Evolutionary conservation across 148 eudicot species (phyloP).

Genomic region (Rhododendron ovatum): DNA sequence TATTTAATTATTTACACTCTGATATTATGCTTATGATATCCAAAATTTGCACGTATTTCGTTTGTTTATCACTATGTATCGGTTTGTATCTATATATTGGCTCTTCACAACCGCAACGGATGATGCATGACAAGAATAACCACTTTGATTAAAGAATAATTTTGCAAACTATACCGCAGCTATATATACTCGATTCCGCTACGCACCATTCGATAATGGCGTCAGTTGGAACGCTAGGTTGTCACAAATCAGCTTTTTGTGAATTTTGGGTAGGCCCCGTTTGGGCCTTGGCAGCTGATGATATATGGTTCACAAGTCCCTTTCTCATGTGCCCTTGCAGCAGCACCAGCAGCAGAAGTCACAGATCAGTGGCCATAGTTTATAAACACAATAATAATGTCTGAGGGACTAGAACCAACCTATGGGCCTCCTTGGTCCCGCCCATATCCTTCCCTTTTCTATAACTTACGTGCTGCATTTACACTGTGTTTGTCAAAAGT

Average conservation of each 20-base stretch:
- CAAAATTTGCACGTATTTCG: no score
- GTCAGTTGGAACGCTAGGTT: no score
- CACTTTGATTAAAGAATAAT: no score
- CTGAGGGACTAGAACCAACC: not conserved
- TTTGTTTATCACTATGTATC: no score
- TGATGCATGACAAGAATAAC: no score
- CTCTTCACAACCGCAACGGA: no score
- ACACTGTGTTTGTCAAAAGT: not conserved
- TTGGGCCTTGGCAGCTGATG: not conserved
- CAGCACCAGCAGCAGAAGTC: not conserved
- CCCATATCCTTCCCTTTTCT: not conserved
- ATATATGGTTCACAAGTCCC: not conserved
- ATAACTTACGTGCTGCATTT: not conserved
- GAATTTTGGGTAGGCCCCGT: not conserved
- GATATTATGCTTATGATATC: no score
- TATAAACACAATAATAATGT: not conserved
- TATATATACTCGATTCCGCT: no score
- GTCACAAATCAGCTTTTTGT: not conserved
- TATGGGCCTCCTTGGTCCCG: slow-evolving; percentile 1
- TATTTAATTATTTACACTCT: no score
- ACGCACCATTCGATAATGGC: no score
- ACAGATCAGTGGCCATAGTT: not conserved
- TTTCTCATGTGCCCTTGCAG: not conserved
- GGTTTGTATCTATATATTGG: no score
- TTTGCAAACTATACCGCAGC: no score